Conservation (phyloP, 1,284 basidiomycete species). For the Paramarasmius palmivorus region DNA sequence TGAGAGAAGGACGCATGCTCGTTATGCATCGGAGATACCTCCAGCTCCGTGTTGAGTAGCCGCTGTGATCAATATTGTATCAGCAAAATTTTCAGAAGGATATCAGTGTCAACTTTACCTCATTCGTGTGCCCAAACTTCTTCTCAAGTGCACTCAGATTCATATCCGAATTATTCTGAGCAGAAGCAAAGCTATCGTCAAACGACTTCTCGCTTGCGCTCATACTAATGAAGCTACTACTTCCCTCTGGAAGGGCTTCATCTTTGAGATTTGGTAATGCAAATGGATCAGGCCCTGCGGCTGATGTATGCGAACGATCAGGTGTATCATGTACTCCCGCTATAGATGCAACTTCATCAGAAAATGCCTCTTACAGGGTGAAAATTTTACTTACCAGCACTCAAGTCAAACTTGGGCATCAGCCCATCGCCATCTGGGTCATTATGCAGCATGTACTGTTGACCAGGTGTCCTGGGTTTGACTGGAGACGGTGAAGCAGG, state of each 20-base stretch:
- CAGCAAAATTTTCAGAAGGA: not conserved
- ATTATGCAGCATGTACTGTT: conserved; percentile 6
- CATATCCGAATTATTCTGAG: not conserved
- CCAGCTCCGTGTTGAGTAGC: conserved; percentile 12
- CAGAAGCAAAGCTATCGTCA: not conserved
- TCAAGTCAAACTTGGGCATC: conserved; percentile 47
- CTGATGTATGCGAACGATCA: conserved; percentile 3
- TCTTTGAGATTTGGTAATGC: conserved; percentile 20
- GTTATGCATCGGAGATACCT: conserved; percentile 5
- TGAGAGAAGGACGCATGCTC: conserved; percentile 11
- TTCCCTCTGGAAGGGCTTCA: conserved; percentile 19
- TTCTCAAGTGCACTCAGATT: conserved; percentile 14
- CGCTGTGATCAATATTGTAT: not conserved
- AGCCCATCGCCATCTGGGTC: conserved; percentile 33
- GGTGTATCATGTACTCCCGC: conserved; percentile 1
- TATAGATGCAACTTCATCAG: not conserved
- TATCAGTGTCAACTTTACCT: conserved; percentile 1
- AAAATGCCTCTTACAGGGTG: not conserved
- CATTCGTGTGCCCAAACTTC: conserved; percentile 6
- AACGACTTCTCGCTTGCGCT: not conserved
- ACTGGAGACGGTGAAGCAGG: conserved; percentile 65
- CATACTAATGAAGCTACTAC: conserved; percentile 4
- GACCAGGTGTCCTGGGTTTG: conserved; percentile 29
- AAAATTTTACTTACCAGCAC: conserved; percentile 21
- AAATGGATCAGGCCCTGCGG: conserved; percentile 20